These are phyloP conservation scores for Trichoderma sp. DNA, from an alignment of 2,329 filamentous ascomycete genomes.

Conservation along the genomic window DNA sequence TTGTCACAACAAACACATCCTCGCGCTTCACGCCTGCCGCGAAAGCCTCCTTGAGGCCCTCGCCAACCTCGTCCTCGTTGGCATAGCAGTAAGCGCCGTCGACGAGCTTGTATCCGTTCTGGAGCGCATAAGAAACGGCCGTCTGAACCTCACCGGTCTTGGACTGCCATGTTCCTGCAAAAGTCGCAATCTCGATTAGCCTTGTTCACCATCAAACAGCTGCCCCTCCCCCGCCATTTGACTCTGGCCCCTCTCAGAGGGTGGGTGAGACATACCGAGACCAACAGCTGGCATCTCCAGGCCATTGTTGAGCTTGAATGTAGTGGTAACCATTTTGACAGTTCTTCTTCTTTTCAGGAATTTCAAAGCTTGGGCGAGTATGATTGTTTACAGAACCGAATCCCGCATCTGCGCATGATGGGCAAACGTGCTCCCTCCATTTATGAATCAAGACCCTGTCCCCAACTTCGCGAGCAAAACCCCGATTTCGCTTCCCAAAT, in stretches of 20 bases:
- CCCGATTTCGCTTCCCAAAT: slow-evolving; percentile 19
- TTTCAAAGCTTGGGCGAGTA: background rate
- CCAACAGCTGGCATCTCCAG: slow-evolving; percentile 62
- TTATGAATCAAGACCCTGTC: background rate
- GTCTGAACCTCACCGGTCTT: slow-evolving; percentile 55
- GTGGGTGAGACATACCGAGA: slow-evolving; percentile 47
- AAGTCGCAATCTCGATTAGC: background rate
- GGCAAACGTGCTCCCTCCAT: background rate
- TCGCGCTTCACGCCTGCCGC: slow-evolving; percentile 68
- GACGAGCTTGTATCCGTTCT: slow-evolving; percentile 58
- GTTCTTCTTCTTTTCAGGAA: background rate
- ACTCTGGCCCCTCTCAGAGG: background rate
- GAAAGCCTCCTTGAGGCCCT: slow-evolving; percentile 72
- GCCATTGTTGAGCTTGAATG: slow-evolving; percentile 64
- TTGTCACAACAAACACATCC: slow-evolving; percentile 80
- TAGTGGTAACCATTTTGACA: slow-evolving; percentile 49
- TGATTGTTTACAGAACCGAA: background rate
- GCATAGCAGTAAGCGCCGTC: slow-evolving; percentile 75
- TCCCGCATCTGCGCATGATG: background rate
- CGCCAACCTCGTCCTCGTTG: slow-evolving; percentile 81
- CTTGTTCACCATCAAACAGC: slow-evolving; percentile 7
- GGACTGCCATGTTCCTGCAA: slow-evolving; percentile 63
- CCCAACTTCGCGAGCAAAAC: background rate
- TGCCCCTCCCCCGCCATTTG: slow-evolving; percentile 14
- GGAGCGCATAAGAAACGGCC: slow-evolving; percentile 59